Conservation (phyloP, 345 rosid genomes). For the Camelina sativa region DNA sequence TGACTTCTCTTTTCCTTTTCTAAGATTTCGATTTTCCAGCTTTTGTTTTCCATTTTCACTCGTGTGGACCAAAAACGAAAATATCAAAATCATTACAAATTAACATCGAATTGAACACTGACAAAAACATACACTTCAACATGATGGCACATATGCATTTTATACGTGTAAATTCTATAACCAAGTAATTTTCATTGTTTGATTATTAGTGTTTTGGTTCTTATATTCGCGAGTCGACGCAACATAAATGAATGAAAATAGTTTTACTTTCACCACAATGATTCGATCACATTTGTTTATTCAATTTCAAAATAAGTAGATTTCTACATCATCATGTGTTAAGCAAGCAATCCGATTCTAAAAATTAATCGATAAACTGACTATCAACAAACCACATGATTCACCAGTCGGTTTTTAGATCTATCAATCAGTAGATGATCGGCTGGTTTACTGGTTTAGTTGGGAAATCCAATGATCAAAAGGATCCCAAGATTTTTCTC, state of each 20-base stretch:
- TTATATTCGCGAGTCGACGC: conserved; percentile 11
- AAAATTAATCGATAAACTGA: neutral
- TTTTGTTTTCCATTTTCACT: conserved; percentile 36
- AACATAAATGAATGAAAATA: neutral
- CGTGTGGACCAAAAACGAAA: conserved; percentile 42
- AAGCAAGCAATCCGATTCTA: neutral
- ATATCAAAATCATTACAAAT: conserved; percentile 39
- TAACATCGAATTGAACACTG: conserved; percentile 31
- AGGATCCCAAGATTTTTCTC: neutral
- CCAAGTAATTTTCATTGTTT: conserved; percentile 34
- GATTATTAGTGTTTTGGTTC: conserved; percentile 15
- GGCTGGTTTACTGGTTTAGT: neutral
- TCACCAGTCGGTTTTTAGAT: neutral
- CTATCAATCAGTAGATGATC: no score
- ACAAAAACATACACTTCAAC: conserved; percentile 37
- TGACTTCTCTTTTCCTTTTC: conserved; percentile 38
- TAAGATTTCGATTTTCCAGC: conserved; percentile 17
- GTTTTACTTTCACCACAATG: conserved; percentile 19
- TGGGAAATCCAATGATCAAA: conserved; percentile 2
- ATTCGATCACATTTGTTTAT: neutral
- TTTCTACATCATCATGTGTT: neutral
- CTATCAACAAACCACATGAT: neutral
- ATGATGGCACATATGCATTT: conserved; percentile 33
- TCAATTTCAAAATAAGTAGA: neutral
- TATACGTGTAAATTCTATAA: conserved; percentile 39